These are phyloP conservation scores for Coniferiporia sulphurascens DNA, from an alignment of 1,284 basidiomycete species.

Conservation along the genomic window DNA sequence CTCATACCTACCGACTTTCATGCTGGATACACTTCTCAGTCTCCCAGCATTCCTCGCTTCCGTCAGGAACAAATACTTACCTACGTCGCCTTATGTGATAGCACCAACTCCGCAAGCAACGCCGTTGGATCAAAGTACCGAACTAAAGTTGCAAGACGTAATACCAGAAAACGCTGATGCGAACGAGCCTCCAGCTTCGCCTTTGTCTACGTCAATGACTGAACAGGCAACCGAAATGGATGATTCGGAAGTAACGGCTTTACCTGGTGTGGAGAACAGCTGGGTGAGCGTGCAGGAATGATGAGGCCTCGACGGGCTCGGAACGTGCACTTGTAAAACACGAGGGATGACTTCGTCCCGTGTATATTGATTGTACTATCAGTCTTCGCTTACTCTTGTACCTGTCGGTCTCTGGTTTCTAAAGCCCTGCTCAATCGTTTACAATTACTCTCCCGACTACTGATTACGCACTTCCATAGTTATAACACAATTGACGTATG, in stretches of 20 bases:
- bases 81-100: conserved; percentile 39
- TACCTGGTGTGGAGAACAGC: conserved; percentile 43
- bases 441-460: not conserved
- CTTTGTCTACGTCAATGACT: conserved; percentile 42
- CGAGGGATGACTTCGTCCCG: too few relatives aligned
- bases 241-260: conserved; percentile 34
- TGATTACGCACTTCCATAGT: too few relatives aligned
- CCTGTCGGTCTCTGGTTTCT: not conserved
- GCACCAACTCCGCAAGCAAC: conserved; percentile 22
- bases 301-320: not conserved
- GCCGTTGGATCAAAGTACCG: not conserved
- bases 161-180: not conserved
- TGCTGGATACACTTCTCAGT: conserved; percentile 60
- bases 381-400: not conserved
- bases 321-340: not conserved
- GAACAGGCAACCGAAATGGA: conserved; percentile 61
- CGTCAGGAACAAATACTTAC: conserved; percentile 54
- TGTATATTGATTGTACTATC: conserved; percentile 3
- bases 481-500: too few relatives aligned
- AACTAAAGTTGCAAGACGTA: not conserved
- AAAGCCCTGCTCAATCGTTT: not conserved
- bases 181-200: not conserved
- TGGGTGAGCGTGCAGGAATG: conserved; percentile 56
- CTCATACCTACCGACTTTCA: conserved; percentile 59
- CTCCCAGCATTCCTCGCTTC: conserved; percentile 61